These are phyloP conservation scores for Besnoitia besnoiti DNA, from an alignment of 169 alveolate genomes.

Conservation along the genomic window DNA sequence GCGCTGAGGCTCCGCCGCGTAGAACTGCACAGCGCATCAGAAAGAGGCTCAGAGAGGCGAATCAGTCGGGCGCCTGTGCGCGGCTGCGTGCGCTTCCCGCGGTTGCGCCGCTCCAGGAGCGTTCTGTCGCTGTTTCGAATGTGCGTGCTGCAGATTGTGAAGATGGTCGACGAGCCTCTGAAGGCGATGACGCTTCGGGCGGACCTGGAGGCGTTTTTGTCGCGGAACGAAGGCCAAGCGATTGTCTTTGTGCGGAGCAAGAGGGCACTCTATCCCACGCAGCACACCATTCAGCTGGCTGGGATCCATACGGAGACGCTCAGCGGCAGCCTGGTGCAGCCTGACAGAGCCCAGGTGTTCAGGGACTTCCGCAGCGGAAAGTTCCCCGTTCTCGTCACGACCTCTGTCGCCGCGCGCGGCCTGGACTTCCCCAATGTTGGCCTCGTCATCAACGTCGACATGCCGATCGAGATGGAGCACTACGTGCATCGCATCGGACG, in stretches of 20 bases:
- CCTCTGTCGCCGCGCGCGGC: constrained; percentile 23
- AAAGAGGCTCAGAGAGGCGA: too few relatives aligned
- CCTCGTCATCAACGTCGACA: constrained; percentile 43
- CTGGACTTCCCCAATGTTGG: neutral
- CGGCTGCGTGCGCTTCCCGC: too few relatives aligned
- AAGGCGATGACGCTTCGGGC: constrained; percentile 7
- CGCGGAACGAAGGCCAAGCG: neutral
- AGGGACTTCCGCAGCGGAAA: neutral
- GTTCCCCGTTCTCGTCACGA: constrained; percentile 16
- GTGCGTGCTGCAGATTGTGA: constrained; percentile 11
- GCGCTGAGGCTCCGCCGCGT: too few relatives aligned
- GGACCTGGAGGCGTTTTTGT: constrained; percentile 14
- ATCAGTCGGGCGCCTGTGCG: too few relatives aligned
- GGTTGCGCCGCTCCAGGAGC: neutral
- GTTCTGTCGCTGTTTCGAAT: neutral
- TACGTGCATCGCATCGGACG: constrained; percentile 97
- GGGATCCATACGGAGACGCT: constrained; percentile 1
- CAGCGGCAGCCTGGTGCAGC: neutral
- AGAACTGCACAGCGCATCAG: too few relatives aligned
- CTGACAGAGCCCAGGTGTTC: neutral
- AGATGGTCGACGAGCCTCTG: neutral
- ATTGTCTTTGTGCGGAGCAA: constrained; percentile 36
- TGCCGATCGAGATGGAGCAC: constrained; percentile 93
- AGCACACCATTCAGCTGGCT: neutral
- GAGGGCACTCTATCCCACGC: neutral